Conservation (phyloP, 73 alveolate species). For the Tetrahymena thermophila region DNA sequence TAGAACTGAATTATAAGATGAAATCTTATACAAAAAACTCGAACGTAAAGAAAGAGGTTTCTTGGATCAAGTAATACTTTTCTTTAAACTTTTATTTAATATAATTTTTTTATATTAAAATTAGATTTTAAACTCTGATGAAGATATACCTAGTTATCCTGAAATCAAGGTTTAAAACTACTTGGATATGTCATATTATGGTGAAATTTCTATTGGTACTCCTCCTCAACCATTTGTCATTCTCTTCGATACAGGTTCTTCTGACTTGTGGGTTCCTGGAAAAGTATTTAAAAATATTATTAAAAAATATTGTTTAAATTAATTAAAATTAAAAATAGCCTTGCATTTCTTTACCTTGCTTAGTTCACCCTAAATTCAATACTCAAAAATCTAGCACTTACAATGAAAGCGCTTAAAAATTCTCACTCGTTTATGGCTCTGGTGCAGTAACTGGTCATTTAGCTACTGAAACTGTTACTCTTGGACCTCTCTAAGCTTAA, state of each 20-base stretch:
- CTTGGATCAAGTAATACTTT: not conserved
- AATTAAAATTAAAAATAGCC: not conserved
- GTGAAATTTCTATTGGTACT: conserved; percentile 61
- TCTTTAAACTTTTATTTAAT: not conserved
- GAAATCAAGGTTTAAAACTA: conserved; percentile 12
- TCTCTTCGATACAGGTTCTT: conserved; percentile 76
- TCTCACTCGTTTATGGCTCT: conserved; percentile 11
- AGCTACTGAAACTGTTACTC: conserved; percentile 42
- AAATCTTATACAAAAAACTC: not conserved
- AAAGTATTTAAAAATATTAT: not conserved
- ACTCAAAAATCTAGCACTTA: conserved; percentile 2
- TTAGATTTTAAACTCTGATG: not conserved
- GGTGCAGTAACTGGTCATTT: conserved; percentile 51
- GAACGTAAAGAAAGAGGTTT: not conserved
- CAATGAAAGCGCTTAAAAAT: not conserved
- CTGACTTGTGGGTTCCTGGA: conserved; percentile 75
- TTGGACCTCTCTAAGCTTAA: conserved; percentile 43
- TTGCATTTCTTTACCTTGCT: not conserved
- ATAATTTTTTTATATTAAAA: not conserved
- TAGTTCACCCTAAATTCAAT: conserved; percentile 3
- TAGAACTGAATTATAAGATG: not conserved
- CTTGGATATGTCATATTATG: conserved; percentile 47
- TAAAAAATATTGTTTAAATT: not conserved
- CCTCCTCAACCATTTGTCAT: conserved; percentile 66
- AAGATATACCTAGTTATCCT: not conserved